A percentile compares a stretch with the other conserved stretches of the same genome.
These are phyloP conservation scores for Panaeolus papilionaceus DNA, from an alignment of 768 basidiomycete species.

Conservation along the genomic window DNA sequence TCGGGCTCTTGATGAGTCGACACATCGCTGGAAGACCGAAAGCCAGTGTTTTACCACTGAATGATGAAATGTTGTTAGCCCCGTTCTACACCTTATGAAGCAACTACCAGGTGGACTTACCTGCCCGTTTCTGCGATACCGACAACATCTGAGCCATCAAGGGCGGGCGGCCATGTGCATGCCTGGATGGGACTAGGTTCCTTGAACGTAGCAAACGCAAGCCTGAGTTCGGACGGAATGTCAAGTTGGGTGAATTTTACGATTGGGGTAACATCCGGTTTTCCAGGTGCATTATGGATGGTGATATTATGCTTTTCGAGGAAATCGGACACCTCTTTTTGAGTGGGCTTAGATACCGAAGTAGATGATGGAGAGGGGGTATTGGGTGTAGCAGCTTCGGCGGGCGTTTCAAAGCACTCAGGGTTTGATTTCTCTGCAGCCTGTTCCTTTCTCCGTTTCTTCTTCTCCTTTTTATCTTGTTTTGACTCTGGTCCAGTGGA, in stretches of 20 bases:
- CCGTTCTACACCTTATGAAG: neutral
- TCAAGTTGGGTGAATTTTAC: slow-evolving; percentile 76
- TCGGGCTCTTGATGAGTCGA: slow-evolving; percentile 55
- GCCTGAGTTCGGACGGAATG: slow-evolving; percentile 65
- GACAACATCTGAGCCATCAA: slow-evolving; percentile 85
- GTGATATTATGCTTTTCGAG: slow-evolving; percentile 76
- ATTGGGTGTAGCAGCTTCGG: slow-evolving; percentile 28
- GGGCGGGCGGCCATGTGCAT: slow-evolving; percentile 90
- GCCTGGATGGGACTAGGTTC: slow-evolving; percentile 96
- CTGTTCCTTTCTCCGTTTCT: slow-evolving; percentile 46
- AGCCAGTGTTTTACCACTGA: slow-evolving; percentile 93
- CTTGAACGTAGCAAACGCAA: slow-evolving; percentile 73
- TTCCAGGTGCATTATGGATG: slow-evolving; percentile 59
- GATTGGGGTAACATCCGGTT: slow-evolving; percentile 63
- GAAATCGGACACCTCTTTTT: slow-evolving; percentile 63
- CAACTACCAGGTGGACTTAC: slow-evolving; percentile 37
- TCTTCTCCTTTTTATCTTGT: slow-evolving; percentile 50
- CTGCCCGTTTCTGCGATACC: slow-evolving; percentile 98
- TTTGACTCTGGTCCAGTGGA: slow-evolving; percentile 27
- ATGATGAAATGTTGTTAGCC: slow-evolving; percentile 14
- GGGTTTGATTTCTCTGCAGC: slow-evolving; percentile 27
- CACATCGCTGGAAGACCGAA: slow-evolving; percentile 93
- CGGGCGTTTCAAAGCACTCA: slow-evolving; percentile 25
- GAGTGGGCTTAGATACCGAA: slow-evolving; percentile 32
- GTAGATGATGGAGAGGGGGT: slow-evolving; percentile 22